These are phyloP conservation scores for Tieghemostelium lacteum DNA, from an alignment of 78 protist genomes.

Conservation along the genomic window DNA sequence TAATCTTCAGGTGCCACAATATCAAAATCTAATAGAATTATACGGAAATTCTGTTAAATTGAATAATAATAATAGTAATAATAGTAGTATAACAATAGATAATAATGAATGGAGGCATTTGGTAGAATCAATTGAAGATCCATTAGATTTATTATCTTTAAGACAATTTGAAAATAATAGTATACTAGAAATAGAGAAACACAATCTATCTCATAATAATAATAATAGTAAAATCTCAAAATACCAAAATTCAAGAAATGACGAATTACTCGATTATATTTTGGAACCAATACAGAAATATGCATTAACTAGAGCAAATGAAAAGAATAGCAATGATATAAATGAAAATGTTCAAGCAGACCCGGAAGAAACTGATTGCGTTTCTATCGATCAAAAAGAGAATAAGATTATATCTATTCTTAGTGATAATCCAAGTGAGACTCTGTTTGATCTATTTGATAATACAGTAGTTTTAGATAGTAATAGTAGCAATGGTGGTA, in stretches of 20 bases:
- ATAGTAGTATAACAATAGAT: neutral
- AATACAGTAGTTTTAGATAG: no score
- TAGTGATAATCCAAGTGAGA: neutral
- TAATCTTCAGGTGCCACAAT: no score
- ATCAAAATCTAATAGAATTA: no score
- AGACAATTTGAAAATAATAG: neutral
- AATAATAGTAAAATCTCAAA: neutral
- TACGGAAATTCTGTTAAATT: no score
- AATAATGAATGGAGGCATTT: constrained; percentile 71
- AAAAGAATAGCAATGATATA: constrained; percentile 1
- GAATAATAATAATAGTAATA: neutral
- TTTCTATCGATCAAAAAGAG: no score
- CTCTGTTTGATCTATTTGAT: no score
- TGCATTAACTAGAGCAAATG: neutral
- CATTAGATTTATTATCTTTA: constrained; percentile 31
- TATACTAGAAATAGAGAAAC: neutral
- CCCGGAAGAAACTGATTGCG: neutral
- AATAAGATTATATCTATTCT: no score
- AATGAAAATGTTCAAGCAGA: neutral
- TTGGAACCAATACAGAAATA: neutral
- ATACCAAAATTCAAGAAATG: neutral
- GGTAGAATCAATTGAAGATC: constrained; percentile 62
- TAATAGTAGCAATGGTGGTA: neutral
- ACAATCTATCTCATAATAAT: neutral
- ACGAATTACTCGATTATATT: neutral